Evolutionary conservation across 305 asterid genomes (phyloP).

Genomic region (Fraxinus baroniana): DNA sequence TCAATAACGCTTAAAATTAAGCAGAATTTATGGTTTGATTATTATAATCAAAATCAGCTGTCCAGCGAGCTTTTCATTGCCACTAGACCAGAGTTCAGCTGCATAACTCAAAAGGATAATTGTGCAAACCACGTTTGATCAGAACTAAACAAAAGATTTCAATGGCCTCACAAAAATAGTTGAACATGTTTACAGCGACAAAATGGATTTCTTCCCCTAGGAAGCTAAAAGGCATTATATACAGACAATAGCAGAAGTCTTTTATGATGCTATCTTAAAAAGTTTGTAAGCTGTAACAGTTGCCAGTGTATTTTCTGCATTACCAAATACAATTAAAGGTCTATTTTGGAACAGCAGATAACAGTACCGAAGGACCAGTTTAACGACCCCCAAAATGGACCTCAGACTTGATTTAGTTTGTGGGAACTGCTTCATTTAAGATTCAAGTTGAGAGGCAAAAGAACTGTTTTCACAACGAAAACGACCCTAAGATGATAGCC

Average conservation of each 20-base stretch:
- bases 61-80: neutral
- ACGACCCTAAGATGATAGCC: neutral
- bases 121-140: neutral
- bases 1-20: neutral
- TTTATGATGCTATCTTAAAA: neutral
- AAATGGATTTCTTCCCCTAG: neutral
- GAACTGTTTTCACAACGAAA: slow-evolving; percentile 9
- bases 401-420: slow-evolving; percentile 2
- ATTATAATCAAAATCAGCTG: neutral
- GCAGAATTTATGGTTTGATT: neutral
- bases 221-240: neutral
- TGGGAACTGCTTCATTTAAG: neutral
- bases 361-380: neutral
- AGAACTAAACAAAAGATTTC: neutral
- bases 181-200: neutral
- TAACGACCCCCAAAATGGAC: slow-evolving; percentile 1
- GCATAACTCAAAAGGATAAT: neutral
- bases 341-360: neutral
- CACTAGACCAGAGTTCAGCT: neutral
- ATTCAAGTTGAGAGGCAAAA: slow-evolving; percentile 17
- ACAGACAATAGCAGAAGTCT: neutral
- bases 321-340: neutral
- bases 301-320: neutral
- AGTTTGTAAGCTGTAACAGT: neutral
- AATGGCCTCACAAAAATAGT: neutral